Percentiles rank a stretch among this genome's conserved stretches.
Evolutionary conservation across 1,139 yeast genomes (phyloP).

Genomic region (Kazachstania sp.): DNA sequence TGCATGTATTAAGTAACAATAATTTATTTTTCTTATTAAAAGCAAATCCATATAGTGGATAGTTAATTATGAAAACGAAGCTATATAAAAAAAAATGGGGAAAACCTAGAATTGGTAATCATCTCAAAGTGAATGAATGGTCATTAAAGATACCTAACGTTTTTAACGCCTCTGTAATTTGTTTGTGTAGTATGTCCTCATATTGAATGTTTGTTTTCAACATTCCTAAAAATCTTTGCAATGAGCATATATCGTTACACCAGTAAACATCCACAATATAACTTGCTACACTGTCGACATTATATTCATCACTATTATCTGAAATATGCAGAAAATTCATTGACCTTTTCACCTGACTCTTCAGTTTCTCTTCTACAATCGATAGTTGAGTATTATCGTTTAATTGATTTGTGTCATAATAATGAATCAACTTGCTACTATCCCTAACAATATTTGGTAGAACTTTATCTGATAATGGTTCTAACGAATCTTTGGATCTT

Average conservation of each 20-base stretch:
- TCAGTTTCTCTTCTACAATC: constrained; percentile 19
- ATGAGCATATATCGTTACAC: constrained; percentile 22
- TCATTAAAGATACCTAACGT: constrained; percentile 26
- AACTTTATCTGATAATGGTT: neutral
- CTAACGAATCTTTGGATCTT: neutral
- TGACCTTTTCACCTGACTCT: constrained; percentile 24
- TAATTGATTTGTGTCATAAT: neutral
- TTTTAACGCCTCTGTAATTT: constrained; percentile 31
- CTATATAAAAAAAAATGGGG: too few relatives aligned
- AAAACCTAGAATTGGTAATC: neutral
- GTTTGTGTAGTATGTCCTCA: constrained; percentile 25
- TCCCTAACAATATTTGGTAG: too few relatives aligned
- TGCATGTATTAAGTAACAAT: neutral
- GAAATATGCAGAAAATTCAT: constrained; percentile 31
- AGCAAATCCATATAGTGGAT: too few relatives aligned
- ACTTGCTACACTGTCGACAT: constrained; percentile 25
- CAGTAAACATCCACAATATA: constrained; percentile 33
- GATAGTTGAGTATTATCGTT: neutral
- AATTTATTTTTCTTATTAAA: neutral
- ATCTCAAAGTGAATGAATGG: neutral
- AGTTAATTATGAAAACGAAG: too few relatives aligned
- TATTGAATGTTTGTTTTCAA: constrained; percentile 22
- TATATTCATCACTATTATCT: constrained; percentile 29
- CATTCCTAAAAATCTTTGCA: constrained; percentile 23
- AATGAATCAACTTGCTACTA: too few relatives aligned